Base-by-base conservation (phyloP, 2,329 filamentous ascomycete species). In the Claviceps sp. region DNA sequence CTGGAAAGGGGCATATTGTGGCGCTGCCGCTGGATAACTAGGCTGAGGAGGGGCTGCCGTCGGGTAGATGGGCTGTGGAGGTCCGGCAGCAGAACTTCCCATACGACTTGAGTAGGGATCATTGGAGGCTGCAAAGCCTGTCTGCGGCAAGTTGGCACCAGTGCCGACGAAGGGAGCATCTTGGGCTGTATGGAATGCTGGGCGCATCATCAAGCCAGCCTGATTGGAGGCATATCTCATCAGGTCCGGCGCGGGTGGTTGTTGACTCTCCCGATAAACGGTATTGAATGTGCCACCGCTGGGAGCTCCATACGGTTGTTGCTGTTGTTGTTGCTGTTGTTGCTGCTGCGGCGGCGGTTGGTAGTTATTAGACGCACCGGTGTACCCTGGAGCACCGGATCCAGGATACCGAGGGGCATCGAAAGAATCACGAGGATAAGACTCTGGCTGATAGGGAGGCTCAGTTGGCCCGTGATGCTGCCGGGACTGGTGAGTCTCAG, bases 381-480 rank as follows among this genome's bases (percentile, higher is more conserved):
- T 75, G 59, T 76, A 77, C 58, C 73, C 73, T 46, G 68, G 69
- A 40, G 71, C 66, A 55, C 74, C 72, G 54, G 69, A 72, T 62
- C 74, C 74, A 59, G 75, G 74, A 60, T 77, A 77, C 62, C 72
- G 73, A 40, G 69, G 69, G 52, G 65, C 63, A 53, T 67, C 65
- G 63, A 70, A 73, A 61, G 68, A 65, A 56, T 73, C 72, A 61
- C 69, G 68, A 53, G 63, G 58, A 57, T 71, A 69, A 22, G 62
- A 60, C 48, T 69, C 67, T 55, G 60, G 52, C 52, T 60, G 61
- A 54, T 63, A 67, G 30, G 64, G 63, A 61, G 59, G 62, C 60
- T 66, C 64, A 50, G 72, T 72, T 41, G 73, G 73, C 52, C 73
- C 73, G 57, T 70, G 70, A 55, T 75, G 69, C 59, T 76, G 73